A percentile compares a stretch with the other conserved stretches of the same genome.
These are phyloP conservation scores for Aspergillus uvarum DNA, from an alignment of 2,329 filamentous ascomycete species.

Conservation along the genomic window DNA sequence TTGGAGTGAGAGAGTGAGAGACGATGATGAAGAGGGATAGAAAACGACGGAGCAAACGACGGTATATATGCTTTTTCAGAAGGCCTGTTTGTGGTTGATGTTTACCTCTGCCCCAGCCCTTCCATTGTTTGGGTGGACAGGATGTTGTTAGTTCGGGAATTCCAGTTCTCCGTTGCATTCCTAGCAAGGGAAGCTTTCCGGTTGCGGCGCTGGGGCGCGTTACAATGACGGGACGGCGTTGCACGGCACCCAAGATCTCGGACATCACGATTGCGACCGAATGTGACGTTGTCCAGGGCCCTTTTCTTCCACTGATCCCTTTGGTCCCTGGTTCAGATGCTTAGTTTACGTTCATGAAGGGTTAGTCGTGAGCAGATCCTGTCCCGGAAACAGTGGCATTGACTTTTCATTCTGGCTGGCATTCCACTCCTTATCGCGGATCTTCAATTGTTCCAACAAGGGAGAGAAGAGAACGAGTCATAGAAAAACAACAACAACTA, in stretches of 20 bases:
- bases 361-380: background rate
- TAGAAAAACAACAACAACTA: background rate
- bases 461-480: background rate
- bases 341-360: background rate
- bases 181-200: background rate
- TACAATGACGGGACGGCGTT: background rate
- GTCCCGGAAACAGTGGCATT: background rate
- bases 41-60: background rate
- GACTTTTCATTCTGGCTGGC: background rate
- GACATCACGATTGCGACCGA: background rate
- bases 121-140: background rate
- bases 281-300: background rate
- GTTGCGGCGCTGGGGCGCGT: background rate
- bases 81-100: background rate
- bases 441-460: background rate
- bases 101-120: background rate
- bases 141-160: background rate
- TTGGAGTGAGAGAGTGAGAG: background rate
- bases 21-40: background rate
- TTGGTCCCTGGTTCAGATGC: background rate
- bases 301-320: background rate
- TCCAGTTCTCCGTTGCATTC: background rate
- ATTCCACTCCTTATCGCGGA: background rate
- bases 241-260: background rate
- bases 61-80: background rate